Base-by-base conservation (phyloP, 768 basidiomycete species). In the Leccinum sublutescens region DNA sequence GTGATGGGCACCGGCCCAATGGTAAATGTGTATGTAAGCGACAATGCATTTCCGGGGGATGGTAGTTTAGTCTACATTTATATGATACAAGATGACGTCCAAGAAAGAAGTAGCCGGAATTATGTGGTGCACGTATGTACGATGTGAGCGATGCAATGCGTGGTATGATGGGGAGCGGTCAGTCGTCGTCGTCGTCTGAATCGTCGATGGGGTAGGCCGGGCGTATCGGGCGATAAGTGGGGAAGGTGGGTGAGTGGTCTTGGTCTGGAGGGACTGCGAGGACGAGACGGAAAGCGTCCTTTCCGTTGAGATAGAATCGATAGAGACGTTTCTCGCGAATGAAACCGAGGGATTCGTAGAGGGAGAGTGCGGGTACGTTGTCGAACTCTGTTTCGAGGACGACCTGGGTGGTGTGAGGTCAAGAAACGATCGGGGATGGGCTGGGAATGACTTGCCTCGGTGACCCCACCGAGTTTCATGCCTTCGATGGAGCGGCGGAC, bases 301-400 rank as follows among this genome's bases (percentile, higher is more conserved):
- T 98, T 50, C 93, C 93, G 70, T 97, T 99, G 64, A 98, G 84
- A 68, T 99, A 98, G 76, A 98, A 99, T 1, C 97, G 85, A 71
- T 89, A 87, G 17, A 99, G 80, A 4, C 95, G 86, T 71, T 98
- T 98, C 78, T 98, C 95, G 45, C 93, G 86, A 25, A 98, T 90
- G 75, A 99, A 99, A 0, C 97, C 97, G 48, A 98, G 82, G 7
- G 89, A 87, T 60, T 90, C 89, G 75, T 98, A 98, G 12, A 99
- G 78, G 3, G 89, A 85, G 15, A 98, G 82, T 0, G 95, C 95
- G 7, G 93, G 85, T 49, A 79, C 75, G 74, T 98, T 98, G 76
- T 98, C 96, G 70, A 82, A 90, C 75, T 99, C 97, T 4, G 97
- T 98, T 77, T 98, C 97, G 58, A 98, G 87, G 12, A 94, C 87